Evolutionary conservation across 2,329 filamentous ascomycete species (phyloP).

Genomic region (Albifimbria verrucaria): DNA sequence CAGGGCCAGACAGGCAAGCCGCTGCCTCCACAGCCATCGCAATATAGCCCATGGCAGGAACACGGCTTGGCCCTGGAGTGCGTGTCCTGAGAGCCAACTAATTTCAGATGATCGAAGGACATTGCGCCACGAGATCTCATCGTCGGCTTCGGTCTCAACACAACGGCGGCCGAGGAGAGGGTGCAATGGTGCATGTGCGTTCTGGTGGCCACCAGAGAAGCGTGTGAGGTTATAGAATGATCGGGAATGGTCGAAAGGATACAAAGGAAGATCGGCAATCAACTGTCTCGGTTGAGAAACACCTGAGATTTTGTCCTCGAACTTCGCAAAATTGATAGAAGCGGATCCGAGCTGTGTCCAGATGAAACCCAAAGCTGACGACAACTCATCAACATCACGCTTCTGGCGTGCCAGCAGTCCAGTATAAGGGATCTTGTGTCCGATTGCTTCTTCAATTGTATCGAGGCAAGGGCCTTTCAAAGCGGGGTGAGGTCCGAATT

Average conservation of each 20-base stretch:
- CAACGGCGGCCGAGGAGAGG: neutral
- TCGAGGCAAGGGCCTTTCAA: neutral
- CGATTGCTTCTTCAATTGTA: neutral
- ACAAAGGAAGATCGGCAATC: neutral
- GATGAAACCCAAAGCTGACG: neutral
- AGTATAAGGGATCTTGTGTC: neutral
- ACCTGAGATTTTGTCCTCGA: neutral
- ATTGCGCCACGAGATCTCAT: constrained; percentile 19
- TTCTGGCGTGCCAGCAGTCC: neutral
- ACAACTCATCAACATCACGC: neutral
- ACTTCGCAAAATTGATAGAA: neutral
- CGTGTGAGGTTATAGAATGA: neutral
- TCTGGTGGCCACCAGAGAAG: neutral
- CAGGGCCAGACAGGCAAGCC: no score
- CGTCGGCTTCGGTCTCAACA: neutral
- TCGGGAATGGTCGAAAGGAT: neutral
- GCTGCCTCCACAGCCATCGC: constrained; percentile 31
- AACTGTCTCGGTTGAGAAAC: neutral
- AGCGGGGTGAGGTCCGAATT: neutral
- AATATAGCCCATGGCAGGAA: constrained; percentile 37
- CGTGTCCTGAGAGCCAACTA: constrained; percentile 37
- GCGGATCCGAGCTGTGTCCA: neutral
- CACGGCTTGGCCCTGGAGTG: constrained; percentile 26
- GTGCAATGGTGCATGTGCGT: neutral
- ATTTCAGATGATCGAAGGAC: constrained; percentile 19